Base-by-base conservation (phyloP, 179 eudicot species). In the Corrigiola litoralis region DNA sequence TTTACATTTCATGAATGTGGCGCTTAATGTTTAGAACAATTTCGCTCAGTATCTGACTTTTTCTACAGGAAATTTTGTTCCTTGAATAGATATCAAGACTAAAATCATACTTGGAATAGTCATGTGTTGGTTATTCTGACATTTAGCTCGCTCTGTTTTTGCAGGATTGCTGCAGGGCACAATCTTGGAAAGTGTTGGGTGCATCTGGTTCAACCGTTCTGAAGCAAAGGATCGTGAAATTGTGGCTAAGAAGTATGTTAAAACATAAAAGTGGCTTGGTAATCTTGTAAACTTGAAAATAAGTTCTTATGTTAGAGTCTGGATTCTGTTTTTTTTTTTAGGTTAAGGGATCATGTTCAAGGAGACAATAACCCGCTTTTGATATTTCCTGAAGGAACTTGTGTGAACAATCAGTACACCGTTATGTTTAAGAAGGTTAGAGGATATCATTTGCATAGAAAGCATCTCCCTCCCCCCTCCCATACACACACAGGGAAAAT, bases 401-500 rank as follows among this genome's bases (percentile, higher is more conserved):
- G 97, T 67, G 97, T 91, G 23, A 91, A 91, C 70, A 91, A 91
- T 81, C 87, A 88, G 57, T 88, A 88, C 72, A 81, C 84, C 23
- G 97, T 91, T 37, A 88, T 91, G 96, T 91, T 91, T 74, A 88
- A 91, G 74, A 91, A 91, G 96, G 97, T 86, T 62, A 51, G 69
- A 29, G 25, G 38, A 45, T 34, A 25, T 21, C 48, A 14, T 64
- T 65, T 28, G 41, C 34, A 8, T 9, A 34, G 12, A 27, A 21
- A 8, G 33, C 33, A 10, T 11, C 33, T 25, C 56, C 36, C 57
- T 20, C 28, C 57, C 13, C 29, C 20, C 36, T 29, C 18, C 34
- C 33, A n/a, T n/a, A n/a, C n/a, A n/a, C n/a, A n/a, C n/a, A n/a
- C n/a, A n/a, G n/a, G n/a, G n/a, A n/a, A n/a, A n/a, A n/a, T n/a